Conservation (phyloP, 2,329 filamentous ascomycete genomes). For the Trichoderma asperellum region DNA sequence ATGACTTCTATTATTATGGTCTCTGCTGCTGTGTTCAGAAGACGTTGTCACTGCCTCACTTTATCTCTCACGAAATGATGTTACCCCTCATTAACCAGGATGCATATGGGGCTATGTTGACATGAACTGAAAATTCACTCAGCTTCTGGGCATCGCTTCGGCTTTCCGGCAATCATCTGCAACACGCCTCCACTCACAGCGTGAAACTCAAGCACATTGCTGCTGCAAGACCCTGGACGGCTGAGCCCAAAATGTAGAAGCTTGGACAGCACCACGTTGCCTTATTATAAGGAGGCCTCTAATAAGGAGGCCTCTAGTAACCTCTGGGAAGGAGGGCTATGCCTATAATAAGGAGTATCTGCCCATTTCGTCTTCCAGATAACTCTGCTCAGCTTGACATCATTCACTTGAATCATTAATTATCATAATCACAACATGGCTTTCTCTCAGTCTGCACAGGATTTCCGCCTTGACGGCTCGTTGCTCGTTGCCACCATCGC, state of each 20-base stretch:
- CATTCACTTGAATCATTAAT: background rate
- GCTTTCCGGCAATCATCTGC: background rate
- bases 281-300: background rate
- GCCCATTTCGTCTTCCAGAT: background rate
- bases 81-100: background rate
- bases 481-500: constrained; percentile 6
- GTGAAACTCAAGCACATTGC: background rate
- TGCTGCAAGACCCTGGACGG: background rate
- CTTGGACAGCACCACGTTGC: background rate
- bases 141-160: background rate
- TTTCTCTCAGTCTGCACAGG: constrained; percentile 13
- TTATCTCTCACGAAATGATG: background rate
- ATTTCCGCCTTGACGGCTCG: constrained; percentile 24
- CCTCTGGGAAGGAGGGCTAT: background rate
- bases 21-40: background rate
- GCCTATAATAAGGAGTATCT: background rate
- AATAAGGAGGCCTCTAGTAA: background rate
- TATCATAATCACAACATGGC: background rate
- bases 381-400: background rate
- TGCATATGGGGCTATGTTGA: background rate
- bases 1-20: background rate
- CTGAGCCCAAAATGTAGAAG: background rate
- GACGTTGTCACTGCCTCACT: background rate
- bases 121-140: background rate
- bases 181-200: background rate